A percentile compares a stretch with the other conserved stretches of the same genome.
phyloP scores from a whole-genome alignment of 805 yeast species.

The Candida boleticola region DNA sequence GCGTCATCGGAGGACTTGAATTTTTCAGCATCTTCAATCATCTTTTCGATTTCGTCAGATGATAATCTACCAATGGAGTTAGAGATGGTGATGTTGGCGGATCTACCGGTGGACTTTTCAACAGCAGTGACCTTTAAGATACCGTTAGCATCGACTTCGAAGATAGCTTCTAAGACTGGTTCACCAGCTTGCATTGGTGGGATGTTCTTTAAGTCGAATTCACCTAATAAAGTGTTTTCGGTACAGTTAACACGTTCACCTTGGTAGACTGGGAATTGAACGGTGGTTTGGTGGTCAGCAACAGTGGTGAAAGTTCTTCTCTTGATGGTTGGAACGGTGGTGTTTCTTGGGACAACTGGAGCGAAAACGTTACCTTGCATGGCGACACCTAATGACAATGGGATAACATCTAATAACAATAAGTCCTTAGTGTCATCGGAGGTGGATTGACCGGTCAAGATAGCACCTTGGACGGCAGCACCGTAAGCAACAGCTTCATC shows the following conservation, averaged over 20 bases:
- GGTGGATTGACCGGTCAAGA: constrained; percentile 49
- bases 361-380: constrained; percentile 52
- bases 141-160: constrained; percentile 51
- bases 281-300: constrained; percentile 51
- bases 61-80: constrained; percentile 51
- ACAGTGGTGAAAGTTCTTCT: constrained; percentile 52
- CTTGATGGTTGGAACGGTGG: constrained; percentile 51
- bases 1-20: constrained; percentile 98
- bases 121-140: constrained; percentile 50
- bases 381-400: constrained; percentile 51
- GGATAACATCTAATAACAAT: constrained; percentile 50
- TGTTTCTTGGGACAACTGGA: constrained; percentile 52
- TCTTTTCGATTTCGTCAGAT: constrained; percentile 48
- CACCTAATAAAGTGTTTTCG: constrained; percentile 51
- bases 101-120: constrained; percentile 49
- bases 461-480: constrained; percentile 52
- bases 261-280: constrained; percentile 51
- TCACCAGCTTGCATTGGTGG: constrained; percentile 52
- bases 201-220: constrained; percentile 49
- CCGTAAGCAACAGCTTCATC: constrained; percentile 53
- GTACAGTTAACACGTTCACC: constrained; percentile 53
- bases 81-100: constrained; percentile 50
- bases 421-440: constrained; percentile 50
- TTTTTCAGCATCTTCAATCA: constrained; percentile 48
- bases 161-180: constrained; percentile 49